Conservation (phyloP, 2,329 filamentous ascomycete species). For the Emericellopsis cladophorae region DNA sequence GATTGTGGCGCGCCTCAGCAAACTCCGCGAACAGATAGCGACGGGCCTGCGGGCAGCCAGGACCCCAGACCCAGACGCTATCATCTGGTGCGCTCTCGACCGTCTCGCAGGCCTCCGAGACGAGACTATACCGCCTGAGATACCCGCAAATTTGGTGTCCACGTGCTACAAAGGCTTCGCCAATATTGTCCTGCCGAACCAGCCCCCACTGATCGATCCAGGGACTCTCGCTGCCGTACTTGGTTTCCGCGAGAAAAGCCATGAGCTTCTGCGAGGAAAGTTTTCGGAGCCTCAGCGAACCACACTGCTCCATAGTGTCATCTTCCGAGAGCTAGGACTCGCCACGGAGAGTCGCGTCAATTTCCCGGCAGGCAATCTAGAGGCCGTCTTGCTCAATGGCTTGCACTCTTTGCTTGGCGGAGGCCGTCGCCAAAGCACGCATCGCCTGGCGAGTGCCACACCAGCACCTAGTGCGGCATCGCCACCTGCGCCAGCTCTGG, state of each 20-base stretch:
- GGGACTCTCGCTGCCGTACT: too few species aligned
- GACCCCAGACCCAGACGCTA: slow-evolving; percentile 28
- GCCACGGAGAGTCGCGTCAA: neutral
- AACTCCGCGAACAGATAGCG: slow-evolving; percentile 32
- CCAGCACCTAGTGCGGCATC: neutral
- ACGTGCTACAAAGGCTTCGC: slow-evolving; percentile 16
- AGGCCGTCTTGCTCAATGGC: neutral
- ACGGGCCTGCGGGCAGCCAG: slow-evolving; percentile 30
- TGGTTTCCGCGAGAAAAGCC: too few species aligned
- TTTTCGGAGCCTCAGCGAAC: neutral
- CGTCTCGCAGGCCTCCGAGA: slow-evolving; percentile 34
- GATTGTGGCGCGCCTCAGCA: slow-evolving; percentile 26
- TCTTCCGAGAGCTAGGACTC: neutral
- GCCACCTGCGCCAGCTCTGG: neutral
- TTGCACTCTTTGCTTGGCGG: too few species aligned
- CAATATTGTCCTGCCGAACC: neutral
- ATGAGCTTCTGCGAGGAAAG: neutral
- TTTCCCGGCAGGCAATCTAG: neutral
- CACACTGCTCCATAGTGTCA: neutral
- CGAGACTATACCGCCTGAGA: slow-evolving; percentile 10
- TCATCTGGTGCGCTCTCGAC: slow-evolving; percentile 40
- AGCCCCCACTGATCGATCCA: too few species aligned
- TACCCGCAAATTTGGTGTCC: slow-evolving; percentile 19
- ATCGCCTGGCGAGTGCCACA: neutral
- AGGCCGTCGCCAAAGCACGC: too few species aligned